Conservation (phyloP, 2,329 filamentous ascomycete species). For the Raffaelea arxii region DNA sequence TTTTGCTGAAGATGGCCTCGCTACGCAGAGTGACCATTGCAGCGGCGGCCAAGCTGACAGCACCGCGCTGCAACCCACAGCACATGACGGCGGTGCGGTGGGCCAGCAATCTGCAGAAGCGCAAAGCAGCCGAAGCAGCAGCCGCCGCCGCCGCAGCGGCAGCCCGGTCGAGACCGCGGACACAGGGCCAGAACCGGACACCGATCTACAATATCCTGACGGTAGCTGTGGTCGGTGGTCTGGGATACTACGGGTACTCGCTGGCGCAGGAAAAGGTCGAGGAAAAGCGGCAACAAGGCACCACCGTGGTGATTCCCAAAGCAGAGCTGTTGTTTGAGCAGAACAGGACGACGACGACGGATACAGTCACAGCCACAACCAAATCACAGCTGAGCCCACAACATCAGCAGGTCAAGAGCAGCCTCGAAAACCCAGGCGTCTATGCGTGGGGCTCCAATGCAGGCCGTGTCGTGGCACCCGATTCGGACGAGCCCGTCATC, state of each 20-base stretch:
- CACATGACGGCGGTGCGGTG: conserved; percentile 4
- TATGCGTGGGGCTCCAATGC: conserved; percentile 90
- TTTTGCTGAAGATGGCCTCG: conserved; percentile 6
- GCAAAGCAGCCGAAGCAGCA: not conserved
- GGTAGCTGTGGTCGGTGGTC: conserved; percentile 11
- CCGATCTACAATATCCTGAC: conserved; percentile 7
- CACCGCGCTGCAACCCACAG: too few species aligned
- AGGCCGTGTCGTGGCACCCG: conserved; percentile 76
- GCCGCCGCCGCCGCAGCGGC: not conserved
- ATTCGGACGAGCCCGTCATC: conserved; percentile 65
- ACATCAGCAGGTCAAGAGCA: conserved; percentile 78
- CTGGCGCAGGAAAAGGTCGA: conserved; percentile 9
- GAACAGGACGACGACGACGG: conserved; percentile 27
- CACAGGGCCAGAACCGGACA: not conserved
- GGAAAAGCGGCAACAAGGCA: not conserved
- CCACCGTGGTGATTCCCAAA: conserved; percentile 12
- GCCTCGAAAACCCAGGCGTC: conserved; percentile 73
- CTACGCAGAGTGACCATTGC: conserved; percentile 4
- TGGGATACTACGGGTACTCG: conserved; percentile 13
- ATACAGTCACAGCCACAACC: not conserved
- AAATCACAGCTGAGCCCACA: conserved; percentile 59
- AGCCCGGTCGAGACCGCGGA: not conserved
- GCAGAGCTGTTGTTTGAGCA: conserved; percentile 61
- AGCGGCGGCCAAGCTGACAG: not conserved
- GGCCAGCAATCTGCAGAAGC: conserved; percentile 1